Evolutionary conservation across 2,329 filamentous ascomycete species (phyloP), one percentile per base, ranked within the genome.

Genomic region (Aspergillus pseudoterreus): DNA sequence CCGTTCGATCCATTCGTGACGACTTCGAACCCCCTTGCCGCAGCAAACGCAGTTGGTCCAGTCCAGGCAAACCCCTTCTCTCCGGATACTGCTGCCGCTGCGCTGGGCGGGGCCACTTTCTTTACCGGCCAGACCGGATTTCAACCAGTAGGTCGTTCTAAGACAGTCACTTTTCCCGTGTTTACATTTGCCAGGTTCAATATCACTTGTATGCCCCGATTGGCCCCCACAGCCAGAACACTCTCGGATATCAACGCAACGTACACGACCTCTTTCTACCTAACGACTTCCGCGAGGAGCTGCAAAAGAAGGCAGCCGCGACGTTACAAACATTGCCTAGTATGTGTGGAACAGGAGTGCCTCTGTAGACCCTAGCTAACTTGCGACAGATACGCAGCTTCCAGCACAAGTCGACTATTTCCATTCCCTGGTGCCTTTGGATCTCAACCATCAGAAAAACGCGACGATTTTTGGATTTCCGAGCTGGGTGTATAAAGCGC

Each of bases 401-500:
- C 90, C 90, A 5, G 80, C 84, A 53, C 77, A 78, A 32, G 81
- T 97, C 49, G 90, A 95, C 63, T 86, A 91, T 62, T 97, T 94
- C 67, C 92, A 97, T 70, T 95, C 91, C 4, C 79, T 99, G 10
- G 91, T 96, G 8, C 90, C 92, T 4, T 76, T 99, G 41, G 92
- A 97, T 69, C 88, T 86, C 8, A 87, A 81, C 45, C 84, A 90
- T 54, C 83, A 91, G 58, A 92, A 90, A 68, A 90, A 86, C 59
- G 82, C 85, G 4, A 81, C 83, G 11, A 83, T 88, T 14, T 96
- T 96, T 71, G 90, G 91, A 24, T 95, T 90, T 64, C 84, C 87
- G 5, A 96, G 87, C 62, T 97, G 92, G 90, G 83, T 96, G 0
- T 99, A 96, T 76, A 97, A 97, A 74, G 92, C 92, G 8, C 85